These are phyloP conservation scores for Gossypium laxum DNA, from an alignment of 441 rosid species.

Conservation along the genomic window DNA sequence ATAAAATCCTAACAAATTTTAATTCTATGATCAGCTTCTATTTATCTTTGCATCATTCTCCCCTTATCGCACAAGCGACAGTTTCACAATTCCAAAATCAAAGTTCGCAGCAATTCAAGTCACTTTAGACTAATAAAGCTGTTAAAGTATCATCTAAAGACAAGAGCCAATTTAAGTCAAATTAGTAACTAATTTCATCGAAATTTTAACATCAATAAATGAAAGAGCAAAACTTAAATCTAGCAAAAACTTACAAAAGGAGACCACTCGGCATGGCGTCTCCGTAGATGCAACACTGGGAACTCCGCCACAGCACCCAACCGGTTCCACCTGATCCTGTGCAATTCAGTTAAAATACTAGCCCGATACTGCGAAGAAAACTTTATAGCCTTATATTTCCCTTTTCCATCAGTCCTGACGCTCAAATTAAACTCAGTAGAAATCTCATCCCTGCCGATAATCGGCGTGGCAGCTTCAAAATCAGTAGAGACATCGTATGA, in stretches of 20 bases:
- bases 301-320: constrained; percentile 66
- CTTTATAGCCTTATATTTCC: constrained; percentile 77
- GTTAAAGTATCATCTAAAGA: neutral
- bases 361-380: constrained; percentile 73
- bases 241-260: constrained; percentile 51
- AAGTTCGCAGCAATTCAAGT: neutral
- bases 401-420: constrained; percentile 82
- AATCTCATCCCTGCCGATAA: constrained; percentile 67
- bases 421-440: constrained; percentile 70
- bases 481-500: constrained; percentile 57
- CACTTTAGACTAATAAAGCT: neutral
- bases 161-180: neutral
- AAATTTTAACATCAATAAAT: neutral
- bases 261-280: constrained; percentile 74
- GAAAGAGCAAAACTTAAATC: neutral
- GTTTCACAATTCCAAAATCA: neutral
- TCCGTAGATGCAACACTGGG: constrained; percentile 71
- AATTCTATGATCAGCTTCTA: neutral
- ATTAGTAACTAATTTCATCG: neutral
- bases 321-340: constrained; percentile 64
- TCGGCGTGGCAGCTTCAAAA: constrained; percentile 74
- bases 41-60: neutral
- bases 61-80: neutral
- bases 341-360: constrained; percentile 77
- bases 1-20: neutral